A percentile compares a stretch with the other conserved stretches of the same genome.
Evolutionary conservation across 2,329 filamentous ascomycete species (phyloP).

Genomic region (Pyricularia grisea): DNA sequence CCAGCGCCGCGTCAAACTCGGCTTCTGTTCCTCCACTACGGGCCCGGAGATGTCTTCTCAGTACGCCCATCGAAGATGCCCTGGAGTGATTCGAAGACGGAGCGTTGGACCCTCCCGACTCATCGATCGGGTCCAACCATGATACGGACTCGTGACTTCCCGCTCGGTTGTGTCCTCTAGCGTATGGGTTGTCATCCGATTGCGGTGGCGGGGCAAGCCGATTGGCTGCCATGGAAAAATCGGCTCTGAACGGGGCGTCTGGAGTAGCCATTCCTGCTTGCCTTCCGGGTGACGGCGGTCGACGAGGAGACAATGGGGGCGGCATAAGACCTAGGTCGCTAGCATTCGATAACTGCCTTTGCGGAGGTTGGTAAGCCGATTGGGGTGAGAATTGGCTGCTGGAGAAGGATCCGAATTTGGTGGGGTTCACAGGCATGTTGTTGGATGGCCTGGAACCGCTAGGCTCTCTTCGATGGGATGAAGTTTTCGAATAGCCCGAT

Average conservation of each 20-base stretch:
- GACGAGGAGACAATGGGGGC: constrained; percentile 59
- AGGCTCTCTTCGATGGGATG: constrained; percentile 9
- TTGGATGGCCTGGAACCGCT: constrained; percentile 16
- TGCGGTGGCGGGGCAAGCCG: not conserved
- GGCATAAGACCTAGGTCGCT: constrained; percentile 38
- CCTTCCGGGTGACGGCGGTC: constrained; percentile 37
- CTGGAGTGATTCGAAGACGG: constrained; percentile 74
- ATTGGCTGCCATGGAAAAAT: constrained; percentile 13
- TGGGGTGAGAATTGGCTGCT: constrained; percentile 30
- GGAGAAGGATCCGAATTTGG: constrained; percentile 16
- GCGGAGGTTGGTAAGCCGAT: constrained; percentile 44
- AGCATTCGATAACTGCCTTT: constrained; percentile 25
- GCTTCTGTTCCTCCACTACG: constrained; percentile 69
- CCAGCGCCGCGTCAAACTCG: constrained; percentile 87
- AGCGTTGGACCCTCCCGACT: constrained; percentile 67
- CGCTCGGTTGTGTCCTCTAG: constrained; percentile 38
- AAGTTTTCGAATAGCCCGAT: constrained; percentile 16
- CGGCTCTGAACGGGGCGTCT: constrained; percentile 5
- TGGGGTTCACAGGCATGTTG: constrained; percentile 12
- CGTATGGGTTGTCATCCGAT: not conserved
- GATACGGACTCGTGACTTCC: constrained; percentile 75
- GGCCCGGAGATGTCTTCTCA: constrained; percentile 60
- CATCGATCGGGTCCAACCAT: constrained; percentile 91
- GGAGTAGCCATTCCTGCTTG: not conserved
- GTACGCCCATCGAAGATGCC: constrained; percentile 59